These are phyloP conservation scores for Crotalaria pallida DNA, from an alignment of 306 rosid genomes.

Conservation along the genomic window DNA sequence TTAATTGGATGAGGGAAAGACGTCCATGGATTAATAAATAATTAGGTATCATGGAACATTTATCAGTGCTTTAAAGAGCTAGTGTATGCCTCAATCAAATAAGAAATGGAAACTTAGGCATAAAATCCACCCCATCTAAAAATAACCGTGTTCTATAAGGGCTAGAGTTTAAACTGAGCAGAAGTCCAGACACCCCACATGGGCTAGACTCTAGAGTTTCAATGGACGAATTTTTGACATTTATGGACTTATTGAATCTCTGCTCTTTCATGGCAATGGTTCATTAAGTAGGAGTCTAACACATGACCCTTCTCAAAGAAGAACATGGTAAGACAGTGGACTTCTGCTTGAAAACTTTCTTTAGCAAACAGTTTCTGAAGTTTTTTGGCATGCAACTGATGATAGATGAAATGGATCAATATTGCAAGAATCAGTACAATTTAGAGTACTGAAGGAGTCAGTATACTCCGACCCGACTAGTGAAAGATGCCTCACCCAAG, in stretches of 20 bases:
- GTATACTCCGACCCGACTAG: constrained; percentile 75
- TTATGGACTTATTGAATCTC: constrained; percentile 28
- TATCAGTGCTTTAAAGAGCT: not conserved
- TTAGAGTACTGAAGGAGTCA: constrained; percentile 77
- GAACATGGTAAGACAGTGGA: constrained; percentile 48
- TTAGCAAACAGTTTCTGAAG: constrained; percentile 8
- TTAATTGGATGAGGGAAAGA: too few relatives aligned
- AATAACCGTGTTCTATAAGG: constrained; percentile 19
- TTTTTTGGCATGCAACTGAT: constrained; percentile 51
- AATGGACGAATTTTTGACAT: not conserved
- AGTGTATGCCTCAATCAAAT: constrained; percentile 20
- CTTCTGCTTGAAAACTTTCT: constrained; percentile 46
- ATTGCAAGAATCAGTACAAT: constrained; percentile 52
- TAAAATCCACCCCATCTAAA: constrained; percentile 40
- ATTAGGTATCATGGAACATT: too few relatives aligned
- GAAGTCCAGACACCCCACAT: constrained; percentile 28
- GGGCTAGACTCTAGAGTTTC: constrained; percentile 22
- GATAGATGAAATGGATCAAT: constrained; percentile 54
- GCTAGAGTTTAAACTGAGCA: constrained; percentile 38
- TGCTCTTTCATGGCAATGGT: constrained; percentile 13
- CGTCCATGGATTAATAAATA: too few relatives aligned
- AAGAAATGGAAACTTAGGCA: constrained; percentile 51
- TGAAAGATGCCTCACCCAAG: constrained; percentile 80
- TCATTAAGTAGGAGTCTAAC: not conserved
- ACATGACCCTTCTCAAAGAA: constrained; percentile 36